Conservation (phyloP, 1,284 basidiomycete genomes). For the Rhodotorula sp. region DNA sequence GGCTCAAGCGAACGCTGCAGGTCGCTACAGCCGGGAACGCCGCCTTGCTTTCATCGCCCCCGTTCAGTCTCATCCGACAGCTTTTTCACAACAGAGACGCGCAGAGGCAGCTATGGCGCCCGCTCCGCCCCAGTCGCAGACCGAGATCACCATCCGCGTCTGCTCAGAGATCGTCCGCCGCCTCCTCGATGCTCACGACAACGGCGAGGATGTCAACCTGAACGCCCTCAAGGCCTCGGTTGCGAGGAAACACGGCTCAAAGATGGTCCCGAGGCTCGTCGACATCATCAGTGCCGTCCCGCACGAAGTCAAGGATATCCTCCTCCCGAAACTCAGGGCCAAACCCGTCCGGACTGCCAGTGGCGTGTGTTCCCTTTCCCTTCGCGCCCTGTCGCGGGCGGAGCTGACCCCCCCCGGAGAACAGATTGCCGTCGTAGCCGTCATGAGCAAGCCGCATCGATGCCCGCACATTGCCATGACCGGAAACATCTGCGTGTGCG, state of each 20-base stretch:
- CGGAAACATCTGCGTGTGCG: slow-evolving; percentile 97
- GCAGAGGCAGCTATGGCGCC: not conserved
- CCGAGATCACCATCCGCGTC: slow-evolving; percentile 83
- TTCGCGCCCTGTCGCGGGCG: not conserved
- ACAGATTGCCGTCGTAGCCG: slow-evolving; percentile 95
- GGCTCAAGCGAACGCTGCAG: too few species aligned
- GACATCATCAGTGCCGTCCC: slow-evolving; percentile 99
- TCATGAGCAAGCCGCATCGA: slow-evolving; percentile 99
- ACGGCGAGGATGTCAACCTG: slow-evolving; percentile 65
- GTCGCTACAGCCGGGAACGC: too few species aligned
- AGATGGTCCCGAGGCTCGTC: slow-evolving; percentile 85
- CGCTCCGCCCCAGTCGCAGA: slow-evolving; percentile 55
- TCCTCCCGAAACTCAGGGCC: slow-evolving; percentile 87
- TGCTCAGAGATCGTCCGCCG: slow-evolving; percentile 93
- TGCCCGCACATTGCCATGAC: slow-evolving; percentile 99
- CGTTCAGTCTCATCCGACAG: too few species aligned
- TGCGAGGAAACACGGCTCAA: slow-evolving; percentile 83
- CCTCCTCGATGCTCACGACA: slow-evolving; percentile 84
- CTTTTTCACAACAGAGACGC: too few species aligned
- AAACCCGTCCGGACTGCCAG: slow-evolving; percentile 96
- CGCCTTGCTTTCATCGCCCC: too few species aligned
- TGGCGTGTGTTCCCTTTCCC: slow-evolving; percentile 61
- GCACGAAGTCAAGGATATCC: slow-evolving; percentile 88
- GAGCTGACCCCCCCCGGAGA: not conserved
- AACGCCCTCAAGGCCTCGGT: slow-evolving; percentile 83